Evolutionary conservation across 1,284 basidiomycete genomes (phyloP).

Genomic region (Melanopsichium pennsylvanicum): DNA sequence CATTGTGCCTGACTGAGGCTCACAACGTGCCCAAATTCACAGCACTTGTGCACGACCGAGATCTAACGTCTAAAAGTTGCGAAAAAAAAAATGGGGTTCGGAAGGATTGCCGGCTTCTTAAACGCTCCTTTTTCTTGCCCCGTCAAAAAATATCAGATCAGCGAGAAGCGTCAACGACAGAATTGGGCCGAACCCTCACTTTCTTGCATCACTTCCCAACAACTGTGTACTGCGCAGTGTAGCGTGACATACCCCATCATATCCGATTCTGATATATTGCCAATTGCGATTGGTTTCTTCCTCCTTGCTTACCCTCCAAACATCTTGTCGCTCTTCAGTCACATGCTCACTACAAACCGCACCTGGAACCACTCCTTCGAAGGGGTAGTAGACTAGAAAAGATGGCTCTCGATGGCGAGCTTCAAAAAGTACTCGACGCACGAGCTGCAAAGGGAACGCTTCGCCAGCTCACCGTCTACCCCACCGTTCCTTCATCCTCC

Average conservation of each 20-base stretch:
- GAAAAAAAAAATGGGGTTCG: too few relatives aligned
- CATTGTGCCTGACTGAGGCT: constrained; percentile 11
- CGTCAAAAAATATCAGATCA: constrained; percentile 2
- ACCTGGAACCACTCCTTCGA: too few relatives aligned
- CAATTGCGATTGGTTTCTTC: too few relatives aligned
- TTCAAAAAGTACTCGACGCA: constrained; percentile 45
- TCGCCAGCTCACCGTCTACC: constrained; percentile 45
- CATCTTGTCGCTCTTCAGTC: too few relatives aligned
- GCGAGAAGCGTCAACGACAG: neutral
- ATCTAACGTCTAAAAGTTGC: too few relatives aligned
- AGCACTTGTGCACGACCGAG: too few relatives aligned
- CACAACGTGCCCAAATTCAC: neutral
- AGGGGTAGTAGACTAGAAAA: neutral
- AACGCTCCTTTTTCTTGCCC: neutral
- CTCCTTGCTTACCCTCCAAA: too few relatives aligned
- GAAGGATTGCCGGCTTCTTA: constrained; percentile 6
- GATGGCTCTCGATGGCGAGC: constrained; percentile 57
- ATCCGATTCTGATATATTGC: too few relatives aligned
- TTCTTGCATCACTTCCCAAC: neutral
- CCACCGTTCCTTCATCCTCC: constrained; percentile 21
- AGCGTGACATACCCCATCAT: too few relatives aligned
- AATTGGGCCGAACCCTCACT: neutral
- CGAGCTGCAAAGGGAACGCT: constrained; percentile 53
- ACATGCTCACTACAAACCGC: too few relatives aligned
- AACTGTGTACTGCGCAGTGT: neutral